phyloP scores from a whole-genome alignment of 805 yeast genomes.

The Pichia exigua region DNA sequence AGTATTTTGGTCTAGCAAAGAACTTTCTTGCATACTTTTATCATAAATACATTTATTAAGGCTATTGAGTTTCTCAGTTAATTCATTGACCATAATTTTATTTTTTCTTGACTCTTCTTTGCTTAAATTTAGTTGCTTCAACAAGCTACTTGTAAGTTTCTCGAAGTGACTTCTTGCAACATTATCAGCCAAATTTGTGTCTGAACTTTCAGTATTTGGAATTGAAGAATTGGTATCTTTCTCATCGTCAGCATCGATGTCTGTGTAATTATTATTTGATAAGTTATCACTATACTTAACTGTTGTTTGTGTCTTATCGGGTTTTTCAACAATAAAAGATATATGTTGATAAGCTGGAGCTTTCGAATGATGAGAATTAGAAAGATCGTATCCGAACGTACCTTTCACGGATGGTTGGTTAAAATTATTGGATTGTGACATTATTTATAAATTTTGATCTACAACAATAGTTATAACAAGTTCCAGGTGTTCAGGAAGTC shows the following conservation, averaged over 20 bases:
- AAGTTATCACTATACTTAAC: not conserved
- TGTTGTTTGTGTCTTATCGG: not conserved
- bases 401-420: not conserved
- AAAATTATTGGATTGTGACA: not conserved
- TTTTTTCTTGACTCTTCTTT: not conserved
- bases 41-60: not conserved
- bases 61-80: not conserved
- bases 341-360: too few relatives aligned
- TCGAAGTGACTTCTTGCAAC: not conserved
- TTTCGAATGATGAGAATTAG: not conserved
- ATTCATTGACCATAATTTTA: not conserved
- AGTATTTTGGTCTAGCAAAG: not conserved
- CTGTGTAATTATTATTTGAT: not conserved
- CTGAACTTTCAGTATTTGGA: not conserved
- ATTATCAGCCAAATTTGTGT: not conserved
- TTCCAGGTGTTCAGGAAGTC: not conserved
- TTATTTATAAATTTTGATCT: not conserved
- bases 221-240: not conserved
- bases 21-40: not conserved
- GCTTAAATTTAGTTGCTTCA: not conserved
- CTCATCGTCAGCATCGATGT: slow-evolving; percentile 5
- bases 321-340: not conserved
- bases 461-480: not conserved
- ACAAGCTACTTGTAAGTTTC: not conserved
- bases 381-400: slow-evolving; percentile 5